Evolutionary conservation across 768 basidiomycete genomes (phyloP).

Genomic region (Podaxis mareebaensis): DNA sequence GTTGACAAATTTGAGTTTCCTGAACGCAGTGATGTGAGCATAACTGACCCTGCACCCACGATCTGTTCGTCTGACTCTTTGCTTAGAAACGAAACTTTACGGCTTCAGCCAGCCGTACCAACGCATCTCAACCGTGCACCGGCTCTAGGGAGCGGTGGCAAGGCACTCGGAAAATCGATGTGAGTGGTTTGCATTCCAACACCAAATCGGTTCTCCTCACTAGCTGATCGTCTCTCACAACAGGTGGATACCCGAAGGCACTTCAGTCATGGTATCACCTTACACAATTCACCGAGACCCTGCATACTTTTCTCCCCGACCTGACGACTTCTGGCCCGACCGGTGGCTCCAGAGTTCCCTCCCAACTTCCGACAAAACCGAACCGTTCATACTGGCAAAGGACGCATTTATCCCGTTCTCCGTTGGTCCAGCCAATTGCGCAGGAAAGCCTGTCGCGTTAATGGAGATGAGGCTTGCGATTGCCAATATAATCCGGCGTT

Average conservation of each 20-base stretch:
- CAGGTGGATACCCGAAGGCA: conserved; percentile 42
- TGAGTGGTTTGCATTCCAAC: not conserved
- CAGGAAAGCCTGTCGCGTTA: conserved; percentile 40
- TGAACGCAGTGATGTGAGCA: conserved; percentile 39
- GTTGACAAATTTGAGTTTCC: conserved; percentile 26
- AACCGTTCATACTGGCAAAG: conserved; percentile 18
- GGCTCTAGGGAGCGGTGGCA: conserved; percentile 29
- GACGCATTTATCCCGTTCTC: conserved; percentile 35
- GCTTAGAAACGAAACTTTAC: not conserved
- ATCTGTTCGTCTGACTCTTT: not conserved
- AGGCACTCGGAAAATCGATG: conserved; percentile 24
- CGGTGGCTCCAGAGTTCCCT: conserved; percentile 30
- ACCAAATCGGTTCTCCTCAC: not conserved
- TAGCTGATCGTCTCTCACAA: not conserved
- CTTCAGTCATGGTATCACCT: conserved; percentile 33
- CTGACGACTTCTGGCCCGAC: conserved; percentile 38
- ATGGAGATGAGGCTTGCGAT: conserved; percentile 31
- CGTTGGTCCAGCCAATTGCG: conserved; percentile 52
- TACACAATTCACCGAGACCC: conserved; percentile 37
- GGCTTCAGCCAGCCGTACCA: not conserved
- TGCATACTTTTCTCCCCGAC: conserved; percentile 36
- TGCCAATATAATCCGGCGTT: conserved; percentile 11
- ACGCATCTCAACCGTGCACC: not conserved
- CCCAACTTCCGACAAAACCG: not conserved
- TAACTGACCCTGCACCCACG: not conserved